phyloP scores from a whole-genome alignment of 257 asterid genomes.

The Schizonepeta tenuifolia region DNA sequence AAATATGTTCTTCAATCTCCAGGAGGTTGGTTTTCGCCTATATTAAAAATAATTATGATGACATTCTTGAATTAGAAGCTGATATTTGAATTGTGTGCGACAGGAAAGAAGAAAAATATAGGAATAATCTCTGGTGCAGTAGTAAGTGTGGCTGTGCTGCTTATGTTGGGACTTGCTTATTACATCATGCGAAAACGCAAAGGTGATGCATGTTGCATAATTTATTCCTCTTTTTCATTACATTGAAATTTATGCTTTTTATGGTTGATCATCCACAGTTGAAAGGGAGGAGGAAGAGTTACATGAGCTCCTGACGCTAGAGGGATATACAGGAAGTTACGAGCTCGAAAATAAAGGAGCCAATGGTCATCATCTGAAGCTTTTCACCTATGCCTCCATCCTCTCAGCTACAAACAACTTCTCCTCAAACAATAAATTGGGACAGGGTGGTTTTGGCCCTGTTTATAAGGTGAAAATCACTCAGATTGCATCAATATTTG shows the following conservation, averaged over 20 bases:
- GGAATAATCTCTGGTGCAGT: slow-evolving; percentile 31
- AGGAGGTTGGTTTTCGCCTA: background rate
- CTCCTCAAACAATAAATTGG: slow-evolving; percentile 50
- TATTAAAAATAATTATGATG: background rate
- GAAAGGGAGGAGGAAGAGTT: slow-evolving; percentile 42
- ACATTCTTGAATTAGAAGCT: no score
- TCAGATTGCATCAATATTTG: background rate
- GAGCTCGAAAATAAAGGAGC: slow-evolving; percentile 36
- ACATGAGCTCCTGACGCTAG: slow-evolving; percentile 41
- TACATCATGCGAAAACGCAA: slow-evolving; percentile 32
- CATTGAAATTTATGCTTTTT: no score
- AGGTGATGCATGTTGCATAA: background rate
- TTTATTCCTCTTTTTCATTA: no score
- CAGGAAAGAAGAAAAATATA: slow-evolving; percentile 13
- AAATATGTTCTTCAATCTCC: slow-evolving; percentile 30
- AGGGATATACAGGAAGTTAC: slow-evolving; percentile 30
- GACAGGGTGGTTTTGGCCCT: slow-evolving; percentile 74
- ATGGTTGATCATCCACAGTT: no score
- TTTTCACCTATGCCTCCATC: slow-evolving; percentile 48
- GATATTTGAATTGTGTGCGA: background rate
- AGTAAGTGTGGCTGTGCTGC: background rate
- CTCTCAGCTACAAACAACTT: slow-evolving; percentile 57
- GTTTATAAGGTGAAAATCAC: slow-evolving; percentile 51
- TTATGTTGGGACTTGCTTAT: slow-evolving; percentile 22
- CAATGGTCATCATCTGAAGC: slow-evolving; percentile 39